A percentile compares a stretch with the other conserved stretches of the same genome.
These are phyloP conservation scores for Lachancea waltii DNA, from an alignment of 805 yeast genomes.

Conservation along the genomic window DNA sequence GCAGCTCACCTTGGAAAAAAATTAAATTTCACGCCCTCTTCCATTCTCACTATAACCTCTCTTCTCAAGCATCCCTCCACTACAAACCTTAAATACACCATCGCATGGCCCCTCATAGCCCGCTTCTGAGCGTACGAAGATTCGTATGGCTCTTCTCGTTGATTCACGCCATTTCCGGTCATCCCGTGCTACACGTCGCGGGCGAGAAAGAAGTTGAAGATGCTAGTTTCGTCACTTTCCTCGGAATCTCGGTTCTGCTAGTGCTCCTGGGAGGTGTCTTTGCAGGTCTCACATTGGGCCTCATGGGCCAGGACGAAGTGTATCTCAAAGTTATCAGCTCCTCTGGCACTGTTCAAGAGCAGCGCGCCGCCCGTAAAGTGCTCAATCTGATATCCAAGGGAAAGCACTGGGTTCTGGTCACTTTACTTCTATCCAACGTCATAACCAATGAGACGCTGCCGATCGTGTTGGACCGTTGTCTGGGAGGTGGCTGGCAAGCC, in stretches of 20 bases:
- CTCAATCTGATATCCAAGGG: constrained; percentile 68
- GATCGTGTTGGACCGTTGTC: constrained; percentile 81
- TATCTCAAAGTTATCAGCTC: constrained; percentile 83
- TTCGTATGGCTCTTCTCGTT: constrained; percentile 7
- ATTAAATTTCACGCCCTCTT: too few relatives aligned
- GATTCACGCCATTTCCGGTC: constrained; percentile 7
- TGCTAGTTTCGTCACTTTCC: constrained; percentile 39
- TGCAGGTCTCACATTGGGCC: constrained; percentile 88
- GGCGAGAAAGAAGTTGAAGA: constrained; percentile 1
- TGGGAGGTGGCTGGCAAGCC: constrained; percentile 98
- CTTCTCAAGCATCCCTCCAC: too few relatives aligned
- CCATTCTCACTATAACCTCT: too few relatives aligned
- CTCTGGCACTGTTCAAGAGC: constrained; percentile 72
- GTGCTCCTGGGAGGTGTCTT: constrained; percentile 83
- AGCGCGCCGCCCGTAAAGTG: constrained; percentile 64
- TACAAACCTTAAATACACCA: background rate
- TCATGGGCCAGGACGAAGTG: constrained; percentile 98
- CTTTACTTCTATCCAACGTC: constrained; percentile 76
- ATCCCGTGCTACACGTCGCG: constrained; percentile 3
- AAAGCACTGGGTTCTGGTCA: constrained; percentile 94
- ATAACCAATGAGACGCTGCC: constrained; percentile 94
- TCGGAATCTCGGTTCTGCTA: constrained; percentile 48
- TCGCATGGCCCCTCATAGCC: background rate
- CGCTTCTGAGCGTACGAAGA: constrained; percentile 7
- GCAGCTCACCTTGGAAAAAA: too few relatives aligned